Conservation (phyloP, 176 grass and related monocot genomes). For the Zea luxurians region DNA sequence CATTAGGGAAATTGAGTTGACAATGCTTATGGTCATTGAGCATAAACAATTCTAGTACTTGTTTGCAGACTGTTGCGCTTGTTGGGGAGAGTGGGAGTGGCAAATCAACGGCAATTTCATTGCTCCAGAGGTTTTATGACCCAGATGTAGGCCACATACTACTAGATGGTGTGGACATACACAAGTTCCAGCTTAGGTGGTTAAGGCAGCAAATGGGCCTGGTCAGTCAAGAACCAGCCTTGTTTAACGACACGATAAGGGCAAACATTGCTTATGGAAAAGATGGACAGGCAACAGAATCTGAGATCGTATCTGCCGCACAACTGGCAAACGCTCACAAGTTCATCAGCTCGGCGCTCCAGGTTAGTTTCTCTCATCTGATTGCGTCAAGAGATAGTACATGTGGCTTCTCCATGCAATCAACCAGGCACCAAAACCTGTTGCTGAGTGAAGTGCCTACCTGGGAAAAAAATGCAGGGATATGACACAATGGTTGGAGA, state of each 20-base stretch:
- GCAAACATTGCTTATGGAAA: conserved; percentile 77
- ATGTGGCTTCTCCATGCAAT: conserved; percentile 2
- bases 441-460: conserved; percentile 31
- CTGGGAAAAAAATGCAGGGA: conserved; percentile 53
- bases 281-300: conserved; percentile 47
- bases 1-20: no score
- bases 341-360: conserved; percentile 59
- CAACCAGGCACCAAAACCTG: background rate
- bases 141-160: conserved; percentile 58
- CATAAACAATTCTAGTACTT: background rate
- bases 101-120: conserved; percentile 61
- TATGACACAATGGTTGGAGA: conserved; percentile 92
- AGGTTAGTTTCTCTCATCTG: conserved; percentile 45
- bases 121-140: conserved; percentile 66
- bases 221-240: conserved; percentile 66
- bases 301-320: conserved; percentile 50
- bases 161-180: conserved; percentile 61
- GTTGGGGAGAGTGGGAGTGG: conserved; percentile 74
- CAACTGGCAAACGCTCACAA: conserved; percentile 60
- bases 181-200: conserved; percentile 65
- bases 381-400: background rate
- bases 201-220: conserved; percentile 75
- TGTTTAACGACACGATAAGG: conserved; percentile 67
- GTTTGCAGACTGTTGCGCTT: conserved; percentile 55
- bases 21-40: no score